Conservation (phyloP, 257 asterid species). For the Misopates orontium region DNA sequence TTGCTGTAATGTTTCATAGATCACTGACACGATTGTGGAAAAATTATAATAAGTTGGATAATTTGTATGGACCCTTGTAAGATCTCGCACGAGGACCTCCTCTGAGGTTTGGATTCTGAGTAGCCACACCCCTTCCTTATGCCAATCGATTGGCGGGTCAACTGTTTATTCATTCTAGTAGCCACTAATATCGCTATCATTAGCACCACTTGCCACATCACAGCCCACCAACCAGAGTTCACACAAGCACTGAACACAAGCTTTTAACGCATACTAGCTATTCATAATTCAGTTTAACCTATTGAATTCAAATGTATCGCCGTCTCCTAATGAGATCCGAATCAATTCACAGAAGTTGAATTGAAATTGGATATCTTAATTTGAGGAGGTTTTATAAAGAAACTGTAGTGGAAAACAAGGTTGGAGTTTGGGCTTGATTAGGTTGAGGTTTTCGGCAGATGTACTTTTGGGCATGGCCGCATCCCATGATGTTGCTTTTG, state of each 20-base stretch:
- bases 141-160: neutral
- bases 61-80: neutral
- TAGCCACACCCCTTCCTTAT: neutral
- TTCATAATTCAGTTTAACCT: neutral
- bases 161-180: neutral
- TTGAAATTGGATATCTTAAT: neutral
- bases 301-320: neutral
- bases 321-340: neutral
- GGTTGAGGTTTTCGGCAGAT: neutral
- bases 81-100: neutral
- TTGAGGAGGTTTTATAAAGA: neutral
- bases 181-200: neutral
- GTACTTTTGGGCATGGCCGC: slow-evolving; percentile 2
- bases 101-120: neutral
- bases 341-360: neutral
- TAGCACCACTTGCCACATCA: neutral
- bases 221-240: neutral
- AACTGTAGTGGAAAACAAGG: too few species aligned
- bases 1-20: neutral
- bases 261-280: neutral
- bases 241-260: neutral
- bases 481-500: too few species aligned
- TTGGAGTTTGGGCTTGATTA: too few species aligned
- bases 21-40: neutral
- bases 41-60: neutral